Conservation (phyloP, 768 basidiomycete species). For the Mycena latifolia region DNA sequence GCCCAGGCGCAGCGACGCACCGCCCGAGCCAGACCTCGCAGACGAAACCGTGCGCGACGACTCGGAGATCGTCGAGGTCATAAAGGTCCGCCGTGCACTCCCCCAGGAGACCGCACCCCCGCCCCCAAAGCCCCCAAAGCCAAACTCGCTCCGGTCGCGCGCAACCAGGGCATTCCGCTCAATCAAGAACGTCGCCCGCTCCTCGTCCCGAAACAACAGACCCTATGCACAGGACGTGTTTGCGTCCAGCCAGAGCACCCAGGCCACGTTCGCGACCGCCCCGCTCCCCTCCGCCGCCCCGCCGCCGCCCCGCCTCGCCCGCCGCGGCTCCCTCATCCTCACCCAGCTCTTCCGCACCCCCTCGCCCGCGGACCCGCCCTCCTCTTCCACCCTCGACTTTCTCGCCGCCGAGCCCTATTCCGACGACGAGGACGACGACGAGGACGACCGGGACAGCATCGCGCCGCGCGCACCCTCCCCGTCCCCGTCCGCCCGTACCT, state of each 20-base stretch:
- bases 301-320: conserved; percentile 50
- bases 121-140: conserved; percentile 40
- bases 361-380: conserved; percentile 38
- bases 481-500: conserved; percentile 32
- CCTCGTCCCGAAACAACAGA: conserved; percentile 41
- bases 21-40: conserved; percentile 33
- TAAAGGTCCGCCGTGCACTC: conserved; percentile 63
- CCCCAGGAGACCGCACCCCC: conserved; percentile 34
- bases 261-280: conserved; percentile 38
- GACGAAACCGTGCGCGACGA: conserved; percentile 48
- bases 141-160: conserved; percentile 59
- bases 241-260: conserved; percentile 44
- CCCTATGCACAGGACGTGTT: conserved; percentile 54
- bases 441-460: conserved; percentile 32
- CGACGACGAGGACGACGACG: conserved; percentile 33
- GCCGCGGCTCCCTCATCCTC: conserved; percentile 52
- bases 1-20: conserved; percentile 37
- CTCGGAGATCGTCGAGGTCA: conserved; percentile 71
- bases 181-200: conserved; percentile 53
- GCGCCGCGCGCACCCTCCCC: conserved; percentile 34
- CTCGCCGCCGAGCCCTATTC: conserved; percentile 40
- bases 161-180: conserved; percentile 62
- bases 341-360: conserved; percentile 52
- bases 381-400: conserved; percentile 46
- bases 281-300: conserved; percentile 40